Conservation (phyloP, 306 rosid genomes). For the Alnus glutinosa region DNA sequence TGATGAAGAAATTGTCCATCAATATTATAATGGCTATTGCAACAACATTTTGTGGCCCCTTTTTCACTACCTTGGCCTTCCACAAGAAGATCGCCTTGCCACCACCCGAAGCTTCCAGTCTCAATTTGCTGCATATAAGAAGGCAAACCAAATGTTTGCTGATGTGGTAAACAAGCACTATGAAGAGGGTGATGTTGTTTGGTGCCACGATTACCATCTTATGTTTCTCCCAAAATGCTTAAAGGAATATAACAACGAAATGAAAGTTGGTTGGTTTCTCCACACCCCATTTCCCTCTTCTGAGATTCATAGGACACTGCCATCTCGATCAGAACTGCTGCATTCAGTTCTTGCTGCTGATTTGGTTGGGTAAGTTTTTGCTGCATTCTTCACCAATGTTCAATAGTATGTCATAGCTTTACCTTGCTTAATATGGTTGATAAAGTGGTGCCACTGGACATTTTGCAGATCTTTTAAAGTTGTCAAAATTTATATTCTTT, state of each 20-base stretch:
- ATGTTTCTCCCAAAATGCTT: conserved; percentile 91
- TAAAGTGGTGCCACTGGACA: not conserved
- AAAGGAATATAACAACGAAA: conserved; percentile 61
- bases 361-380: conserved; percentile 71
- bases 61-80: conserved; percentile 93
- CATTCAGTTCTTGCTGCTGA: conserved; percentile 92
- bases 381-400: conserved; percentile 8
- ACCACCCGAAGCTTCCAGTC: conserved; percentile 95
- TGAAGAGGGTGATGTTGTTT: conserved; percentile 88
- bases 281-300: conserved; percentile 97
- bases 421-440: not conserved
- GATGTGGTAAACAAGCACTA: conserved; percentile 76
- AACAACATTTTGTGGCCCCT: conserved; percentile 94
- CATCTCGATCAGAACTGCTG: conserved; percentile 85
- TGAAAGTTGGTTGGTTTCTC: conserved; percentile 97
- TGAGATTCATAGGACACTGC: conserved; percentile 86
- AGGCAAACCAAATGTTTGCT: conserved; percentile 95
- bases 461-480: not conserved
- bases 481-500: not conserved
- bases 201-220: conserved; percentile 97
- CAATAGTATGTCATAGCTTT: not conserved
- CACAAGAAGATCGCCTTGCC: conserved; percentile 96
- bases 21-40: conserved; percentile 91
- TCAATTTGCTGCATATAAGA: conserved; percentile 83
- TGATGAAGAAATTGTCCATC: conserved; percentile 91